Base-by-base conservation (phyloP, 306 rosid species). In the Rosa multiflora region DNA sequence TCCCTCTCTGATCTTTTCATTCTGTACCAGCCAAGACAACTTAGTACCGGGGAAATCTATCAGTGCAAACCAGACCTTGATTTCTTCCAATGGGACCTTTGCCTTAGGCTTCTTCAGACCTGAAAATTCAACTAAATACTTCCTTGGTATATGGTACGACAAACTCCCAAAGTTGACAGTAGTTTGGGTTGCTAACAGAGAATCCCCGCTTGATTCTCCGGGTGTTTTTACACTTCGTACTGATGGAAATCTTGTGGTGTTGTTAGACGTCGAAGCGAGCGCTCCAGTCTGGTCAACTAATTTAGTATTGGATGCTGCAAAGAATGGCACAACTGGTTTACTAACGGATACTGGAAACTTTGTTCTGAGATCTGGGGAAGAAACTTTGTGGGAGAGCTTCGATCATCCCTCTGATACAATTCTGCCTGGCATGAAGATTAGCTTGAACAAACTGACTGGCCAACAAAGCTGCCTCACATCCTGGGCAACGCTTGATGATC, bases 131-230 rank as follows among this genome's bases (percentile, higher is more conserved):
- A 77, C 87, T 0, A 35, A 35, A 35, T 32, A 64, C 44, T 64
- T 32, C 44, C 39, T 52, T 20, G 66, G 67, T 32, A 20, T 73
- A 53, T 21, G 66, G 48, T 73, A 53, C 66, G 20, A 53, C 20
- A 39, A 2, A 39, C 9, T 73, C 67, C 77, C 67, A 73, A 40
- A 73, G 1, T 53, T 12, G 0, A 11, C 51, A 2, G 9, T 10
- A 18, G 88, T 92, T 23, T 88, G 97, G 97, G 87, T 92, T 59
- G 96, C 96, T 15, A 92, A 90, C 79, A 87, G 89, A 81, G 84
- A 86, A 67, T 55, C 0, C 42, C 90, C 89, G 1, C 73, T 89
- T 5, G 86, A 85, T 72, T n/a, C 43, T 10, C 62, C 81, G 0
- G 87, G 87, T 17, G 40, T 64, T 32, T 76, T 80, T 17, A 75